These are phyloP conservation scores for Lachancea lanzarotensis DNA, from an alignment of 805 yeast species.

Conservation along the genomic window DNA sequence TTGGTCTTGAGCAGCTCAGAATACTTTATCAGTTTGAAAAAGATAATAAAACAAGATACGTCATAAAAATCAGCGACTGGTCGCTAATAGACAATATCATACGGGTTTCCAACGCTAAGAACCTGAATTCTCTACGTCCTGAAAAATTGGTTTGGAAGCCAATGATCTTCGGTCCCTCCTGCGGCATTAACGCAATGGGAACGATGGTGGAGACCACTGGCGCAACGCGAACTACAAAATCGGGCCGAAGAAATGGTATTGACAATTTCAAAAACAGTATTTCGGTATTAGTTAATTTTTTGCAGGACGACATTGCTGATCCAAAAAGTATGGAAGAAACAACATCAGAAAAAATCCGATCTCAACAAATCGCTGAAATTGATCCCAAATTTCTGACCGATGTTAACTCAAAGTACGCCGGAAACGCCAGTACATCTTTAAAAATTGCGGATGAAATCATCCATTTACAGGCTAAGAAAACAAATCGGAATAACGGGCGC, in stretches of 20 bases:
- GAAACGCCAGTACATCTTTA: conserved; percentile 12
- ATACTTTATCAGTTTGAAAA: conserved; percentile 36
- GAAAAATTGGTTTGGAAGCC: conserved; percentile 70
- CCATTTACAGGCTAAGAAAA: not conserved
- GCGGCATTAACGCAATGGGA: conserved; percentile 59
- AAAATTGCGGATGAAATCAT: not conserved
- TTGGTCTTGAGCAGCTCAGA: conserved; percentile 73
- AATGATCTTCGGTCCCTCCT: conserved; percentile 75
- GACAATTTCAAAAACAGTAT: conserved; percentile 42
- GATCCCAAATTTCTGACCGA: not conserved
- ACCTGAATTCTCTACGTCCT: conserved; percentile 46
- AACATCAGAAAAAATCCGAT: conserved; percentile 42
- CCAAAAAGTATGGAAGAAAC: conserved; percentile 53
- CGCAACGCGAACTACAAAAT: conserved; percentile 11
- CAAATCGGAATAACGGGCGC: not conserved
- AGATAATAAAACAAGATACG: conserved; percentile 39
- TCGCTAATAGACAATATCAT: conserved; percentile 34
- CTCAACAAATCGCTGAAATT: conserved; percentile 6
- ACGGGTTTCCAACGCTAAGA: conserved; percentile 47
- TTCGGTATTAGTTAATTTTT: conserved; percentile 49
- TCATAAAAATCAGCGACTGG: conserved; percentile 44
- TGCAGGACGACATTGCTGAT: conserved; percentile 64
- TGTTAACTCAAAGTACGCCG: conserved; percentile 1
- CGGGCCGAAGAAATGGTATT: conserved; percentile 7
- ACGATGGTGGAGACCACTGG: conserved; percentile 26